Evolutionary conservation across 2,329 filamentous ascomycete species (phyloP), one percentile per base, ranked within the genome.

Genomic region (Ceratocystis alfenasii): DNA sequence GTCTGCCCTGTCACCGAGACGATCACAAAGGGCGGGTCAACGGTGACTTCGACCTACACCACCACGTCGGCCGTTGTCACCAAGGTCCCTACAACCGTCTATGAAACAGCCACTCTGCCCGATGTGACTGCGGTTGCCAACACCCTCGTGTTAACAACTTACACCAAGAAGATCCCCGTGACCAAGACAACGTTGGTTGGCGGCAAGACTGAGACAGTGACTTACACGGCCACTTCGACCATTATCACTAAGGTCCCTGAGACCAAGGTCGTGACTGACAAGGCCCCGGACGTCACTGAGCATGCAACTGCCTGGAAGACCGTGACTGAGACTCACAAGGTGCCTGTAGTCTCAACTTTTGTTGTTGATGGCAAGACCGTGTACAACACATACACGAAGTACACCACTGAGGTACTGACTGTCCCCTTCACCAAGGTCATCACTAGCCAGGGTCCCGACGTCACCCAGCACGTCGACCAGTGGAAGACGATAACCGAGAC

Each of bases 231-330:
- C 5, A 48, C 45, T 5, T 59, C 55, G 10, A 67, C 65, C 8
- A 61, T 63, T 8, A 22, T 65, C 46, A 63, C 65, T 20, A 25
- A 53, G 44, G 69, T 68, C 15, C 62, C 69, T 7, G 70, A 67
- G 2, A 74, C 69, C 1, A 68, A 70, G 63, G 73, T 68, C 17
- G 68, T 70, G 15, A 73, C 66, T 8, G 69, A 70, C 70, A 70
- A 64, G 1, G 41, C 17, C 22, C 65, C 65, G 3, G 62, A 65
- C 46, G 28, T 64, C 15, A 64, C 65, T 20, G 30, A 64, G 15
- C n/a, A n/a, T 6, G 59, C 55, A 22, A 63, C 63, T 6, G 25
- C 30, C 46, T 65, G 33, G 45, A 30, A 62, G 7, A 67, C 66
- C 3, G 12, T 67, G 4, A 63, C 57, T 5, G 30, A 48, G 45